Evolutionary conservation across 2,329 filamentous ascomycete genomes (phyloP), one percentile per base, ranked within the genome.

Genomic region (Leptographium wingfieldii): DNA sequence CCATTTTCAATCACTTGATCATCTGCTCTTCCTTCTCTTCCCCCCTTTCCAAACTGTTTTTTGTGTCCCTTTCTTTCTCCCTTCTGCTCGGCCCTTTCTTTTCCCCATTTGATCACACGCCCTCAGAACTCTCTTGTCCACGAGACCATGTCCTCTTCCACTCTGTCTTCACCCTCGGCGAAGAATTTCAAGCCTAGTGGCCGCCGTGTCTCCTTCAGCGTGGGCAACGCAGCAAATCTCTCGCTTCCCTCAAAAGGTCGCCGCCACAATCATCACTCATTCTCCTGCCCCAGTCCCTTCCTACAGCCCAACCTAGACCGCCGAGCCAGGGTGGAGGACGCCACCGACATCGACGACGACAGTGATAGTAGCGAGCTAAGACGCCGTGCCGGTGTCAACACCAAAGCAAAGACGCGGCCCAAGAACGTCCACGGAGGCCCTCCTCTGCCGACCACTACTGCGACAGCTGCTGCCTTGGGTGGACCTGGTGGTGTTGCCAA

Each of bases 191-290:
- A 52, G 38, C 9, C n/a, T 5, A 35, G 46, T n/a, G 35, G 43
- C 27, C 63, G 57, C 1, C 64, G 61, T 6, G 62, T 65, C 12
- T 59, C 61, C 1, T 65, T 65, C 48, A 60, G 60, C 52, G 33
- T 58, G 12, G 59, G 51, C 35, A 52, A 31, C 16, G 49, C 25
- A 7, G 10, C 51, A 10, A 56, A 55, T 16, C 11, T 54, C 2
- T 49, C 25, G 4, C 2, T 51, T 16, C 19, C 0, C 4, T 5
- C 48, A 12, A 56, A 51, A 11, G 31, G 54, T 7, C 33, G 40
- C 10, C 46, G n/a, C 6, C 19, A 33, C 19, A 25, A 52, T 52
- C n/a, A 46, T 19, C 43, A 46, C 19, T 22, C 43, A 4, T n/a
- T 6, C 19, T 25, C 48, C 14, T 4, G 35, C 16, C 43, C 48